These are phyloP conservation scores for Hebeloma cylindrosporum DNA, from an alignment of 768 basidiomycete genomes.

Conservation along the genomic window DNA sequence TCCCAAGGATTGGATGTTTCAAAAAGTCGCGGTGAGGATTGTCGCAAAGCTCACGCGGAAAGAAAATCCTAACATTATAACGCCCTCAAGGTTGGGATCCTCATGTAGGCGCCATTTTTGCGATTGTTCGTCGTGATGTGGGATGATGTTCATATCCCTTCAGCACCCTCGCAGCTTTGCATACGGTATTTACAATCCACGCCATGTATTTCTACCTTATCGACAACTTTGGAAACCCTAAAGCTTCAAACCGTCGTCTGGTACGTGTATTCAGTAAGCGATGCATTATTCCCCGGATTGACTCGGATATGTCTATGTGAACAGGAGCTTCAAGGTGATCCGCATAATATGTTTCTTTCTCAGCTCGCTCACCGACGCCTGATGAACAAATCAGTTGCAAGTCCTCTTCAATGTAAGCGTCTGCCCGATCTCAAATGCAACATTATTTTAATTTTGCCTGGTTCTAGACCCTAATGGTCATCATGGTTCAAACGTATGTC, in stretches of 20 bases:
- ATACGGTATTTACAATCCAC: constrained; percentile 32
- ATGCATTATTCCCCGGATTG: background rate
- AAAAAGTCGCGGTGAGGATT: constrained; percentile 31
- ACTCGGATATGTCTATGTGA: constrained; percentile 1
- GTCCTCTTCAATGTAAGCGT: constrained; percentile 37
- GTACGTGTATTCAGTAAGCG: constrained; percentile 18
- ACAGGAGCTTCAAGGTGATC: constrained; percentile 19
- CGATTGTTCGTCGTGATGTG: background rate
- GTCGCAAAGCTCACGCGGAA: constrained; percentile 6
- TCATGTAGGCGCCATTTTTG: constrained; percentile 6
- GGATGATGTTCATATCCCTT: background rate
- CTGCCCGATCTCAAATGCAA: background rate
- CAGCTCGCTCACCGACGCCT: background rate
- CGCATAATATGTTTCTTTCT: background rate
- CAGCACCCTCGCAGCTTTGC: constrained; percentile 33
- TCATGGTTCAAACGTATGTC: constrained; percentile 39
- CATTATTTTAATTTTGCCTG: background rate
- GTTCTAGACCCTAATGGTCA: constrained; percentile 37
- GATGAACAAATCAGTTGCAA: constrained; percentile 21
- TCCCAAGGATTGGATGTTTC: constrained; percentile 30
- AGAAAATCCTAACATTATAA: no score
- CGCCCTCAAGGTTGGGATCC: constrained; percentile 12
- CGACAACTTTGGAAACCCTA: constrained; percentile 30
- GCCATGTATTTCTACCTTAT: constrained; percentile 36
- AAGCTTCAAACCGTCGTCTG: constrained; percentile 27